phyloP scores from a whole-genome alignment of 1,284 basidiomycete species.

The Xerocomus amazonicus region DNA sequence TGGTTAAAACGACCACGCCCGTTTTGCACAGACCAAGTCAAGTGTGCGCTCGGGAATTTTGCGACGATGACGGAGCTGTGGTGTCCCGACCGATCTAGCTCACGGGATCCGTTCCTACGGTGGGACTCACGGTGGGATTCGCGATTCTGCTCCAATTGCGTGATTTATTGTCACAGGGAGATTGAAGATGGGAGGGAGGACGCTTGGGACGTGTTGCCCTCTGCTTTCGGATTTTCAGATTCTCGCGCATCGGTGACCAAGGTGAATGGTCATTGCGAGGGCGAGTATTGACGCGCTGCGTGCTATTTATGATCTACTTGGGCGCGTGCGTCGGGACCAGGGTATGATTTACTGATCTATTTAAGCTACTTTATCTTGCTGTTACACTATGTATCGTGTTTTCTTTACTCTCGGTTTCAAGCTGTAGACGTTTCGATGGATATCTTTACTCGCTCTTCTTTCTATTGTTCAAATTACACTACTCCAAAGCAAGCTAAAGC shows the following conservation, averaged over 20 bases:
- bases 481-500: too few species aligned
- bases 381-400: neutral
- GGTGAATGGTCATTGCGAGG: slow-evolving; percentile 5
- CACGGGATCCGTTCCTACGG: slow-evolving; percentile 22
- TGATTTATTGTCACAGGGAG: slow-evolving; percentile 24
- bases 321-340: neutral
- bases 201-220: slow-evolving; percentile 20
- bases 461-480: too few species aligned
- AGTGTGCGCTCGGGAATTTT: slow-evolving; percentile 21
- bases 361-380: neutral
- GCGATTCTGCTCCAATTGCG: slow-evolving; percentile 22
- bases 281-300: slow-evolving; percentile 2
- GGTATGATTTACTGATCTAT: neutral
- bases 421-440: neutral
- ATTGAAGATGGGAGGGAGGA: slow-evolving; percentile 27
- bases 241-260: slow-evolving; percentile 15
- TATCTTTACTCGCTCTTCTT: too few species aligned
- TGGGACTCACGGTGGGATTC: slow-evolving; percentile 26
- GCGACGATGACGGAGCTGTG: slow-evolving; percentile 22
- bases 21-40: slow-evolving; percentile 20
- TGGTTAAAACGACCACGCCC: slow-evolving; percentile 17
- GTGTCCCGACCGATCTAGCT: slow-evolving; percentile 16
- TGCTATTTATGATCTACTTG: slow-evolving; percentile 7
- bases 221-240: slow-evolving; percentile 20
- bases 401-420: neutral